These are phyloP conservation scores for Bothia castanella DNA, from an alignment of 1,284 basidiomycete species.

Conservation along the genomic window DNA sequence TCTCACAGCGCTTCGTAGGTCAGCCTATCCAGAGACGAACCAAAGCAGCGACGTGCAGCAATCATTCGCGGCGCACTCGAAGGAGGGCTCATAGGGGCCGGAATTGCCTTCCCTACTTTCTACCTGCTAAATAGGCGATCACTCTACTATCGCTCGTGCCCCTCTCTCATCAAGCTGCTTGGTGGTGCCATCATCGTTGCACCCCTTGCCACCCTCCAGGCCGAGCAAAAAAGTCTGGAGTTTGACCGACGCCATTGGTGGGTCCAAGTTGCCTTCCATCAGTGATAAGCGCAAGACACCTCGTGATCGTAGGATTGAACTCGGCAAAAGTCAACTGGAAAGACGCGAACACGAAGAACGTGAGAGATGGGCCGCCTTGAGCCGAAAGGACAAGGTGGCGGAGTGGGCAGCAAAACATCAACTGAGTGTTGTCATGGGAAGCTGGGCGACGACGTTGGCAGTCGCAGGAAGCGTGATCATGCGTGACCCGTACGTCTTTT, in stretches of 20 bases:
- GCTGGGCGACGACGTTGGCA: constrained; percentile 75
- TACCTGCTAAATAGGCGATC: constrained; percentile 56
- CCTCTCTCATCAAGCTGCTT: constrained; percentile 72
- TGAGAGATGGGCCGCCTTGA: constrained; percentile 58
- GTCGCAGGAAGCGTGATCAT: constrained; percentile 70
- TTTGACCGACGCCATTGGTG: constrained; percentile 73
- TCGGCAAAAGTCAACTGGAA: constrained; percentile 57
- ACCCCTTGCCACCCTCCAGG: constrained; percentile 69
- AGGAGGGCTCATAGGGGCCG: constrained; percentile 53
- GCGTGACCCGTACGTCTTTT: constrained; percentile 55
- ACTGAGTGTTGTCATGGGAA: constrained; percentile 75
- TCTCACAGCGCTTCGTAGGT: constrained; percentile 31
- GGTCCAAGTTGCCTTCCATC: constrained; percentile 21
- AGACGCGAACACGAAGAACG: constrained; percentile 46
- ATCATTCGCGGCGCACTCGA: constrained; percentile 62
- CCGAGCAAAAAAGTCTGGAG: constrained; percentile 73
- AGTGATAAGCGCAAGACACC: background rate
- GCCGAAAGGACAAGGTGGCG: constrained; percentile 54
- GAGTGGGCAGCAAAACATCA: constrained; percentile 78
- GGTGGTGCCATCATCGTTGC: constrained; percentile 66
- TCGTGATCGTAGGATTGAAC: constrained; percentile 48
- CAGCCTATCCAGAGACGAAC: constrained; percentile 41
- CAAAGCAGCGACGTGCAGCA: constrained; percentile 49
- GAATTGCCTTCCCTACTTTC: constrained; percentile 53
- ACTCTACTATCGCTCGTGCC: constrained; percentile 65